Evolutionary conservation across 192 early-diverging fungal genomes (phyloP).

Genomic region (Umbelopsis ramanniana): DNA sequence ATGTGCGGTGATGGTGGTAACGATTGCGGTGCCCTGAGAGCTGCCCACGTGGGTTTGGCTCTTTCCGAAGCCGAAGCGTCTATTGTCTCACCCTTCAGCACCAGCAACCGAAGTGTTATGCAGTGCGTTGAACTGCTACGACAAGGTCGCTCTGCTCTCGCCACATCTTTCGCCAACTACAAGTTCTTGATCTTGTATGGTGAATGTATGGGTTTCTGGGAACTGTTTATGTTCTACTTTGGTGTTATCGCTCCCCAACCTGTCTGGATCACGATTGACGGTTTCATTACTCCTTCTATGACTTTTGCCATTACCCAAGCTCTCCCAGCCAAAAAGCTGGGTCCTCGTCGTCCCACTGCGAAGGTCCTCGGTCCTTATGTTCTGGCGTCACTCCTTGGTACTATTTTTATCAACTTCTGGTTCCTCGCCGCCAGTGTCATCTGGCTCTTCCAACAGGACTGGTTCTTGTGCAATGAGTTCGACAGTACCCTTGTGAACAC

Average conservation of each 20-base stretch:
- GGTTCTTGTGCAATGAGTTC: constrained; percentile 85
- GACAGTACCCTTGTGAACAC: constrained; percentile 65
- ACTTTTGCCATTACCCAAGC: constrained; percentile 71
- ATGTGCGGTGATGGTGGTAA: constrained; percentile 93
- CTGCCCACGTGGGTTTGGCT: constrained; percentile 81
- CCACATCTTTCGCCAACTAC: constrained; percentile 76
- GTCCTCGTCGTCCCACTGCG: constrained; percentile 71
- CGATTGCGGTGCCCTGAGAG: constrained; percentile 82
- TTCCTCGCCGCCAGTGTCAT: constrained; percentile 61
- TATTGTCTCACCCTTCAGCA: constrained; percentile 85
- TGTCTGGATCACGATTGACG: constrained; percentile 80
- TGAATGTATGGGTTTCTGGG: constrained; percentile 69
- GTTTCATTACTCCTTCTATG: constrained; percentile 64
- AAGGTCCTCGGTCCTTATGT: constrained; percentile 75
- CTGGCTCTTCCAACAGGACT: constrained; percentile 70
- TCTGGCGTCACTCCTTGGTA: constrained; percentile 68
- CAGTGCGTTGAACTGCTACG: constrained; percentile 74
- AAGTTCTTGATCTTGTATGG: constrained; percentile 81
- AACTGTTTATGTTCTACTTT: constrained; percentile 76
- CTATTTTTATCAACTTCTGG: constrained; percentile 71
- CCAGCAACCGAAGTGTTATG: constrained; percentile 58
- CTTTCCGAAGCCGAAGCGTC: constrained; percentile 82
- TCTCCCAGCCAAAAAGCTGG: constrained; percentile 58
- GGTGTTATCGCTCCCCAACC: constrained; percentile 70
- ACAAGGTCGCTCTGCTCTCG: constrained; percentile 77